Evolutionary conservation across 1,284 basidiomycete species (phyloP).

Genomic region (Cutaneotrichosporon daszewskae): DNA sequence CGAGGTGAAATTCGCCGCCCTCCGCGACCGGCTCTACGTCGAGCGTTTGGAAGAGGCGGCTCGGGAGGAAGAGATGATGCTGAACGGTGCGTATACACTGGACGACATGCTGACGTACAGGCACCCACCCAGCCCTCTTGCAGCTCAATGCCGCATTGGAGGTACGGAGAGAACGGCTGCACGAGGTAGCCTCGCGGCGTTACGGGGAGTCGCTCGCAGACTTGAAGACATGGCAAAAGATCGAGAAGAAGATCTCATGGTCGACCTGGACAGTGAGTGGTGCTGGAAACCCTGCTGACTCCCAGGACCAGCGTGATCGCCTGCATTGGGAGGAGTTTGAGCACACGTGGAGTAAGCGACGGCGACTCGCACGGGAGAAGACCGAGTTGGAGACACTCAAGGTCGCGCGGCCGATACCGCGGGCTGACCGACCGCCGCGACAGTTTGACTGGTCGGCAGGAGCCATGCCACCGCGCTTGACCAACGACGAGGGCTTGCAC

Average conservation of each 20-base stretch:
- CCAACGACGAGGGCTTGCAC: conserved; percentile 26
- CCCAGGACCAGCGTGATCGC: conserved; percentile 41
- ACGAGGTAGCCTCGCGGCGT: conserved; percentile 40
- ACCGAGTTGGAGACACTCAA: conserved; percentile 51
- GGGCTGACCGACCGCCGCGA: conserved; percentile 18
- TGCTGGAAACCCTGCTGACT: conserved; percentile 5
- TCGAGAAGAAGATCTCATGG: conserved; percentile 49
- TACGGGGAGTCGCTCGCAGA: conserved; percentile 47
- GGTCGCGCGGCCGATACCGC: conserved; percentile 42
- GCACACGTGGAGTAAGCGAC: conserved; percentile 51
- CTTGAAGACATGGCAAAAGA: conserved; percentile 45
- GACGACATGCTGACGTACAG: conserved; percentile 23
- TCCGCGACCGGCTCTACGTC: conserved; percentile 54
- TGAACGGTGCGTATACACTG: conserved; percentile 45
- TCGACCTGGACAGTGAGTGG: conserved; percentile 50
- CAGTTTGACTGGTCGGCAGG: conserved; percentile 40
- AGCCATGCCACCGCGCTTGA: conserved; percentile 29
- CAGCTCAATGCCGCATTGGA: conserved; percentile 47
- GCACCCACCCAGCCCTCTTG: conserved; percentile 52
- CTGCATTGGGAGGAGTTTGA: conserved; percentile 51
- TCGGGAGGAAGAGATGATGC: conserved; percentile 53
- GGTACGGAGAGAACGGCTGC: conserved; percentile 36
- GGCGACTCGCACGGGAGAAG: conserved; percentile 53
- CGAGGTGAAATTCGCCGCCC: conserved; percentile 54
- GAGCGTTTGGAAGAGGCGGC: conserved; percentile 55